phyloP scores from a whole-genome alignment of 148 eudicot species.

The Rhododendron simsii region DNA sequence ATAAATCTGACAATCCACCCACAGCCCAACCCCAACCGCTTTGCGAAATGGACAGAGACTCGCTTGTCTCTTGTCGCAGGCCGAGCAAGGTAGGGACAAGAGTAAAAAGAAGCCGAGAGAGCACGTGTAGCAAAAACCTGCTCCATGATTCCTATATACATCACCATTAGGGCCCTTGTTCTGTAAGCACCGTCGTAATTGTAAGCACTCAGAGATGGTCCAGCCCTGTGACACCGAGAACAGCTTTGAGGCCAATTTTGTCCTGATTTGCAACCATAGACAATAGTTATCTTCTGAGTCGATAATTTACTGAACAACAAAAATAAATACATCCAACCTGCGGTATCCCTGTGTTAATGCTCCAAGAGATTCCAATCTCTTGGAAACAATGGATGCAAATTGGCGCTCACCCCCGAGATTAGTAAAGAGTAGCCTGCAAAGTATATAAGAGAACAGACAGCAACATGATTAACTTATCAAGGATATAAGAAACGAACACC shows the following conservation, averaged over 20 bases:
- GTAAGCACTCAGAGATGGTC: constrained; percentile 78
- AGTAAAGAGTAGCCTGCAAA: constrained; percentile 76
- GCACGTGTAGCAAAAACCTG: constrained; percentile 41
- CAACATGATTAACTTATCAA: constrained; percentile 2
- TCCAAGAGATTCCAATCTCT: constrained; percentile 92
- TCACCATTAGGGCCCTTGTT: constrained; percentile 62
- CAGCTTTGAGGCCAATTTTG: not conserved
- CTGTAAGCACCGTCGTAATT: constrained; percentile 91
- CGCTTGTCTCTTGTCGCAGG: not conserved
- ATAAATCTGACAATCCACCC: not conserved
- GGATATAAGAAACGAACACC: not conserved
- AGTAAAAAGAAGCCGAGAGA: not conserved
- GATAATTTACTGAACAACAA: not conserved
- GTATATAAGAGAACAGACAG: constrained; percentile 3
- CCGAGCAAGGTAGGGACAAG: not conserved
- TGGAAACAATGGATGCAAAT: constrained; percentile 96
- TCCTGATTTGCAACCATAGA: not conserved
- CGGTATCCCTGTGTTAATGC: constrained; percentile 98
- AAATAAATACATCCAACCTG: constrained; percentile 37
- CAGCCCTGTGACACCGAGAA: constrained; percentile 61
- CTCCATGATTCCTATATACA: constrained; percentile 83
- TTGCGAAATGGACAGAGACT: not conserved
- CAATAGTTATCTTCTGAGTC: not conserved
- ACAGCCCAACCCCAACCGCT: not conserved
- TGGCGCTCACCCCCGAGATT: constrained; percentile 98